These are phyloP conservation scores for Microdochium bolleyi DNA, from an alignment of 2,329 filamentous ascomycete genomes.

Conservation along the genomic window DNA sequence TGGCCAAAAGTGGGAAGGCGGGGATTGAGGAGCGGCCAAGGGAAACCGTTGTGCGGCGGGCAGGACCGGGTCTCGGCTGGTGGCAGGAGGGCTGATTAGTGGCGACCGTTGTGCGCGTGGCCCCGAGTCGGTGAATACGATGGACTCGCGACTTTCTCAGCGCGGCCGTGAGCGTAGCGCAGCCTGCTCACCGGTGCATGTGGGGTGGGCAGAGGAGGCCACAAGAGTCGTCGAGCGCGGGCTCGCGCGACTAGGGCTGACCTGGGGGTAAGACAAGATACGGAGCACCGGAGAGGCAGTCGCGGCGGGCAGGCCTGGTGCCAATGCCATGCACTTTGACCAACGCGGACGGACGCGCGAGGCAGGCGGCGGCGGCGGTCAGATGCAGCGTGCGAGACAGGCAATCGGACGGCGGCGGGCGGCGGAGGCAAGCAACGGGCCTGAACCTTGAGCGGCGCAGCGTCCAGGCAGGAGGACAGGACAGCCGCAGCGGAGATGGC, in stretches of 20 bases:
- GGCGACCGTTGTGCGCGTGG: background rate
- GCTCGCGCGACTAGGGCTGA: background rate
- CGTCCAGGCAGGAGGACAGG: no score
- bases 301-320: background rate
- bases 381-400: background rate
- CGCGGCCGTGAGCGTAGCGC: background rate
- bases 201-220: background rate
- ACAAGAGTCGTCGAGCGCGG: background rate
- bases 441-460: no score
- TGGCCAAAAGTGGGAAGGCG: background rate
- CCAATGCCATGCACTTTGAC: background rate
- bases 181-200: background rate
- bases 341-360: background rate
- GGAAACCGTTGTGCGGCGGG: no score
- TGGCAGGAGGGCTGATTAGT: background rate
- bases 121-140: background rate
- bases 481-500: no score
- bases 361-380: background rate
- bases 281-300: no score
- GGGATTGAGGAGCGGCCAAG: no score
- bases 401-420: background rate
- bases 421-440: background rate
- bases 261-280: background rate
- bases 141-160: background rate
- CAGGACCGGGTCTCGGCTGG: background rate